Base-by-base conservation (phyloP, 108 stramenopile genomes). In the Discostella stelligeroides region DNA sequence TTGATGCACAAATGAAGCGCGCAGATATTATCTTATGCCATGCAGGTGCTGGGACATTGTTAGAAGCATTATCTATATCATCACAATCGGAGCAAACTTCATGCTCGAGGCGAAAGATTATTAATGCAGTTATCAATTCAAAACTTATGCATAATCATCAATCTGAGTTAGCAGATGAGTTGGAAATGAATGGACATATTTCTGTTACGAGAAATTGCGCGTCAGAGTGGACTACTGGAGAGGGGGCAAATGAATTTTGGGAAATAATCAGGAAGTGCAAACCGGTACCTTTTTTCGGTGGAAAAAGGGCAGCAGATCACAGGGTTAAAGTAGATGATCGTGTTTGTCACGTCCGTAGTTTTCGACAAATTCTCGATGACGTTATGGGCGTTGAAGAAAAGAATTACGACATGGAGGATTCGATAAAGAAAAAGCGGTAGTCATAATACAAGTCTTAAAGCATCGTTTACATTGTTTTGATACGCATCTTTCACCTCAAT, bases 81-180 rank as follows among this genome's bases (percentile, higher is more conserved):
- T 50, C 49, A 18, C 27, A 20, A n/a, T 53, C 51, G 21, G 34
- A 34, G 6, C 34, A 6, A 34, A 17, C 5, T 9, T 17, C 67
- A 62, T 45, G 74, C 54, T 40, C 70, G 34, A 79, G 74, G 64
- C 70, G 66, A 37, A 65, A 66, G 6, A 72, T 89, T 41, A 81
- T 96, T 12, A 72, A 72, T 57, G 97, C 95, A 5, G 94, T 96
- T 0, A 94, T 96, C 50, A 98, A 98, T 72, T 75, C 82, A 0
- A 53, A 39, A 13, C 84, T 98, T 23, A 98, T 98, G 97, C 81
- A 97, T 85, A 95, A 97, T 85, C 97, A 98, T 70, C 97, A 98
- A 68, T 73, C 82, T 34, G 97, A 98, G 72, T 74, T 98, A 14
- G 97, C 97, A 3, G 68, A 68, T 24, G 96, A 95, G 12, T 84